Evolutionary conservation across 176 grass and related monocot species (phyloP), one percentile per base, ranked within the genome.

Genomic region (Puccinellia tenuiflora): DNA sequence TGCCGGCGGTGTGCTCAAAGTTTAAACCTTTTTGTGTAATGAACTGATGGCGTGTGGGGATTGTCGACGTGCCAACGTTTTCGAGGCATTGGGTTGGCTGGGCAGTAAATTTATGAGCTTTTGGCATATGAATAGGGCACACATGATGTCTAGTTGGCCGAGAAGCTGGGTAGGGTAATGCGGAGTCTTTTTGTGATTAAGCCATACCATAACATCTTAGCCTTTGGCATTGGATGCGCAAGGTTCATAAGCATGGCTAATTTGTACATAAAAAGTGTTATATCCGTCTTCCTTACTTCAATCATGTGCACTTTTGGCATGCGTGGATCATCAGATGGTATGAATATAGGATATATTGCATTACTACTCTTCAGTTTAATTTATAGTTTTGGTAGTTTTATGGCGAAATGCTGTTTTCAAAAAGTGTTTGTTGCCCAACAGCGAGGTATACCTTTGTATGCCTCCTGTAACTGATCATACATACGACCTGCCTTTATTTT

Each of bases 31-130:
- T 55, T n/a, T 71, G 13, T 33, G 70, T 30, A 43, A 30, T 73
- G 43, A 48, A 73, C 4, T 26, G 31, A 18, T 78, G 54, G 18
- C 60, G 7, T 33, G 33, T 24, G 18, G 24, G 61, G 16, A 38
- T 46, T 47, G 53, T 57, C 62, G 31, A 18, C 31, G 48, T 68
- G 7, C 2, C 51, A 12, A 17, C 40, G 22, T 26, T 78, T 83
- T 62, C 26, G 6, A 26, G 24, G 35, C 53, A 25, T 35, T 64
- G 24, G 4, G 46, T 37, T 65, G 28, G 1, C 48, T 71, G 73
- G n/a, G n/a, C 33, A 45, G 21, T 84, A 46, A 79, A 65, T 53
- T 79, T 54, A 45, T 25, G 66, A 65, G 65, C 66, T 84, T 80
- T 68, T 83, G 55, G 15, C 39, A n/a, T 60, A 26, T 62, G 29